These are phyloP conservation scores for Aspergillus flavus DNA, from an alignment of 2,329 filamentous ascomycete species.

Conservation along the genomic window DNA sequence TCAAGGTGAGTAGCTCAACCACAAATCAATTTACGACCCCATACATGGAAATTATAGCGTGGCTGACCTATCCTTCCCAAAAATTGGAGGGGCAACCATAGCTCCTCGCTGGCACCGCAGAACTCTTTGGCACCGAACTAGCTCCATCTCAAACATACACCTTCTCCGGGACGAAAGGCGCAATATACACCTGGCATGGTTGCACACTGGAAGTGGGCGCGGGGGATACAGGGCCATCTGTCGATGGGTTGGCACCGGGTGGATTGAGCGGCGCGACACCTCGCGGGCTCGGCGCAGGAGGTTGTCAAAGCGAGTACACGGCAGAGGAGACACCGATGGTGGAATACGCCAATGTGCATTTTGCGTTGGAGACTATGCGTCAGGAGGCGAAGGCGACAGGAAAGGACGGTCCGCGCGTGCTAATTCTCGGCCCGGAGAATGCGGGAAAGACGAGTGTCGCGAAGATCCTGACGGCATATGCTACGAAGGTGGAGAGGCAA, in stretches of 20 bases:
- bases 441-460: conserved; percentile 82
- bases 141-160: conserved; percentile 77
- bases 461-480: conserved; percentile 77
- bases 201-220: conserved; percentile 80
- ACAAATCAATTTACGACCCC: not conserved
- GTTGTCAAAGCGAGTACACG: conserved; percentile 68
- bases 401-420: conserved; percentile 72
- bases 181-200: conserved; percentile 90
- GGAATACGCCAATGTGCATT: conserved; percentile 82
- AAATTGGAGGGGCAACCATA: conserved; percentile 36
- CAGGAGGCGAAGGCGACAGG: conserved; percentile 57
- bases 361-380: conserved; percentile 76
- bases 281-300: conserved; percentile 54
- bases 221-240: conserved; percentile 50
- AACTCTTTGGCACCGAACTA: conserved; percentile 94
- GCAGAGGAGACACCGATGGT: conserved; percentile 81
- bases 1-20: conserved; percentile 48
- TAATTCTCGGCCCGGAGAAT: conserved; percentile 77
- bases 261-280: conserved; percentile 21
- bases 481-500: conserved; percentile 71
- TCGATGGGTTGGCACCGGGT: conserved; percentile 33
- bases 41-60: not conserved
- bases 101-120: conserved; percentile 79
- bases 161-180: conserved; percentile 80
- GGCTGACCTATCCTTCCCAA: conserved; percentile 6